Conservation (phyloP, 495 filamentous ascomycete genomes). For the Penicillium silybi region DNA sequence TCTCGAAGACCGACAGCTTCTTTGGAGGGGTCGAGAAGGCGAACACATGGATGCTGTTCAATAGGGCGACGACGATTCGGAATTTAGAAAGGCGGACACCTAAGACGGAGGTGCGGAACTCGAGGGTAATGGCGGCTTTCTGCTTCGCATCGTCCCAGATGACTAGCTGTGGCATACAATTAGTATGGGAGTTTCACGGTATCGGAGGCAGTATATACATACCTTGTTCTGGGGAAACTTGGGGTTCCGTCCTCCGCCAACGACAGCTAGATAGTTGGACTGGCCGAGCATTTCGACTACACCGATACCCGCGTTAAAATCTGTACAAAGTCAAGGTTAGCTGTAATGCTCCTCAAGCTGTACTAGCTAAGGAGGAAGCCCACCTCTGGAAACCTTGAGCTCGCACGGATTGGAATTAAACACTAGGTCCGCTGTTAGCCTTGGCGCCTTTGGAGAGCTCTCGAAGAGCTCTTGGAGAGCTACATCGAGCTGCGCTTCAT, state of each 20-base stretch:
- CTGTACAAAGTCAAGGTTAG: slow-evolving; percentile 35
- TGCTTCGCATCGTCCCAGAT: slow-evolving; percentile 90
- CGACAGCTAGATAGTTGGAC: slow-evolving; percentile 82
- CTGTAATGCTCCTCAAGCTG: not conserved
- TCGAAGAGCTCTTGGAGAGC: slow-evolving; percentile 1
- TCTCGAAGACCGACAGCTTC: slow-evolving; percentile 74
- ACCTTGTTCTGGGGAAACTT: slow-evolving; percentile 89
- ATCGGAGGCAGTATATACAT: slow-evolving; percentile 7
- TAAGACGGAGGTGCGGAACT: slow-evolving; percentile 70
- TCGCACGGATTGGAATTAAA: slow-evolving; percentile 75
- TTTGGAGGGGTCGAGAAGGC: slow-evolving; percentile 73
- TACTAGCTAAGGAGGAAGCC: not conserved
- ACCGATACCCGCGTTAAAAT: slow-evolving; percentile 82
- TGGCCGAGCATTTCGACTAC: slow-evolving; percentile 83
- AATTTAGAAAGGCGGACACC: slow-evolving; percentile 73
- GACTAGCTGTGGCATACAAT: slow-evolving; percentile 52
- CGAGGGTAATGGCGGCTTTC: slow-evolving; percentile 67
- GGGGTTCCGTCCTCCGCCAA: slow-evolving; percentile 82
- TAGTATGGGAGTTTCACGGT: not conserved
- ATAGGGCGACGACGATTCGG: slow-evolving; percentile 74
- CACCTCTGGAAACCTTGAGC: slow-evolving; percentile 65
- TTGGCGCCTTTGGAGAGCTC: not conserved
- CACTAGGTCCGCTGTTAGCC: slow-evolving; percentile 46
- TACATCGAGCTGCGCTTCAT: slow-evolving; percentile 9
- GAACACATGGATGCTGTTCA: slow-evolving; percentile 81